Base-by-base conservation (phyloP, 805 yeast species). In the Candida ficus region DNA sequence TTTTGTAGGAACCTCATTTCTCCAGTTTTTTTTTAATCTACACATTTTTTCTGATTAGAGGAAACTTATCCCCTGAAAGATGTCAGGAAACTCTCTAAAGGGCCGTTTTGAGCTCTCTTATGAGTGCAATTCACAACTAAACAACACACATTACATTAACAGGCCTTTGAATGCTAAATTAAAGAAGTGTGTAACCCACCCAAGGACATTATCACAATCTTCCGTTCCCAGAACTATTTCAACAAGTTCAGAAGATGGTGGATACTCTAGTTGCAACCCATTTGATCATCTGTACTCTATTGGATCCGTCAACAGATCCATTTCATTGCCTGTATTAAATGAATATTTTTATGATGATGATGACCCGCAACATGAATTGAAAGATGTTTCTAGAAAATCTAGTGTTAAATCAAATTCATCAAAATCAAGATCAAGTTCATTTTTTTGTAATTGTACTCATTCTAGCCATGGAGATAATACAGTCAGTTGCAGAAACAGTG, bases 81-180 rank as follows among this genome's bases (percentile, higher is more conserved):
- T n/a, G n/a, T n/a, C n/a, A n/a, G n/a, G n/a, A n/a, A n/a, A n/a
- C n/a, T n/a, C n/a, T n/a, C n/a, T n/a, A n/a, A n/a, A n/a, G n/a
- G n/a, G n/a, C n/a, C n/a, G 38, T 11, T 39, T 39, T n/a, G 39
- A 39, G 26, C 38, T 39, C 6, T 33, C 25, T 13, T 39, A 39
- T 23, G 33, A 39, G 20, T 21, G 10, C 14, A 25, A 35, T 11
- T 13, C 32, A 12, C 17, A 20, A 5, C 11, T 17, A 11, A 39
- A 39, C 29, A 39, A 35, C 16, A 26, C 26, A 7, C 42, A 38
- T 23, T 38, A n/a, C 21, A 26, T 26, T 21, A 39, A 39, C 14
- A 39, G 18, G 14, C 43, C 43, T 2, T 13, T 39, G 20, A 35
- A 16, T 25, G 43, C 43, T 8, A 30, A 32, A 12, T 30, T 39